These are phyloP conservation scores for Pseudotsuga menziesii DNA, from an alignment of 75 land plant genomes.

Conservation along the genomic window DNA sequence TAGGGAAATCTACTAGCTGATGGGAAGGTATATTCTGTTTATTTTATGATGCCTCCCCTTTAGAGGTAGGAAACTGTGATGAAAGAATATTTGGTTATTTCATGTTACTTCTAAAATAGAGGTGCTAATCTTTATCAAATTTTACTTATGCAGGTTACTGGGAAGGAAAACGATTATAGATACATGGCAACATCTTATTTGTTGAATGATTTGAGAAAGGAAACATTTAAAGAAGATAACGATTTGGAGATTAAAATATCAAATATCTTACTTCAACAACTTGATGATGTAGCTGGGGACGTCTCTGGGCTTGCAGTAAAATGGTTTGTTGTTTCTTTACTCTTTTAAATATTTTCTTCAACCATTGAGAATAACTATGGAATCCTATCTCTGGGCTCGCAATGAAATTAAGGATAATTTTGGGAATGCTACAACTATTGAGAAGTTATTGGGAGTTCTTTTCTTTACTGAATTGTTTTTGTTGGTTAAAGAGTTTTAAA, in stretches of 20 bases:
- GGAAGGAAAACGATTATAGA: conserved; percentile 96
- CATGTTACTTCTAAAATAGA: not conserved
- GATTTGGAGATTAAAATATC: conserved; percentile 80
- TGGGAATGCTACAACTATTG: not conserved
- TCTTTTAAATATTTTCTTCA: not conserved
- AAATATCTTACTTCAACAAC: conserved; percentile 77
- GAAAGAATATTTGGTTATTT: conserved; percentile 2
- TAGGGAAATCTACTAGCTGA: too few relatives aligned
- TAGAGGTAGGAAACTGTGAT: not conserved
- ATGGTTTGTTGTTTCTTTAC: conserved; percentile 49
- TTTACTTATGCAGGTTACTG: conserved; percentile 66
- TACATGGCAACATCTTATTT: conserved; percentile 99
- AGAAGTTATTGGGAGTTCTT: not conserved
- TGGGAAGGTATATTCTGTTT: too few relatives aligned
- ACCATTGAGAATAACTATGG: too few relatives aligned
- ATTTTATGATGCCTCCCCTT: not conserved
- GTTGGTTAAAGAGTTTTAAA: not conserved
- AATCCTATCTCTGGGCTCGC: conserved; percentile 75
- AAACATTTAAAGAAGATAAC: conserved; percentile 67
- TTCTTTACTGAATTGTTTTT: not conserved
- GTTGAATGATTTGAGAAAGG: conserved; percentile 86
- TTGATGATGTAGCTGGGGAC: conserved; percentile 96
- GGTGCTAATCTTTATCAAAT: not conserved
- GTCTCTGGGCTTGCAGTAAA: conserved; percentile 97
- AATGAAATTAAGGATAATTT: conserved; percentile 45